Base-by-base conservation (phyloP, 495 filamentous ascomycete genomes). In the Xylona heveae region DNA sequence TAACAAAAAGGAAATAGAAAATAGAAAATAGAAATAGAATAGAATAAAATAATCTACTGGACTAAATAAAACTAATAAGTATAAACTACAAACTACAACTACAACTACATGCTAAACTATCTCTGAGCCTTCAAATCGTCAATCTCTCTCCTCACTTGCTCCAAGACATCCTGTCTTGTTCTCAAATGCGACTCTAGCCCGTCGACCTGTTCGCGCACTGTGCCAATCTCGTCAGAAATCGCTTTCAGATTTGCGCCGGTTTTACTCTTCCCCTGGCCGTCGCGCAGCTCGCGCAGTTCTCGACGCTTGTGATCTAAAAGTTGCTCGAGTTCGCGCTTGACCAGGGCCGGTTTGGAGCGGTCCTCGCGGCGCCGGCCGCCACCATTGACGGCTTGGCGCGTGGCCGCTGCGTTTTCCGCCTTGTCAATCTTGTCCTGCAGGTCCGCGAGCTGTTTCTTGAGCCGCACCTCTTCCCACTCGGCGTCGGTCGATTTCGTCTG, bases 381-480 rank as follows among this genome's bases (percentile, higher is more conserved):
- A 21, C 44, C 37, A n/a, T n/a, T n/a, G n/a, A n/a, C n/a, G 19
- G 31, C 41, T 19, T 65, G 45, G 28, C 62, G 55, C 33, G 51
- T 50, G 23, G 69, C 65, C 7, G 73, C 71, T 23, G 66, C 66
- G 23, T 65, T 62, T 43, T 81, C 78, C 2, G 85, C 72, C 25
- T 72, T 65, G 16, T 74, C 66, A 30, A 91, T 68, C 57, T 83
- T 83, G 20, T 69, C 59, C 43, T 97, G 84, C 28, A 97, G 54
- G 43, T 94, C 85, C 9, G 66, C 62, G 12, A 95, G 62, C 48
- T 95, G 84, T 45, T 84, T 80, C 54, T 85, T 82, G 30, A 97
- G 62, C 33, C 83, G 67, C 20, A 95, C 90, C 52, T 93, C 88
- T 55, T 97, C 90, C 88, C 88, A 94, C 39, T 92, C 83, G 34